These are phyloP conservation scores for Triticum monococcum DNA, from an alignment of 176 grass and related monocot species.

Conservation along the genomic window DNA sequence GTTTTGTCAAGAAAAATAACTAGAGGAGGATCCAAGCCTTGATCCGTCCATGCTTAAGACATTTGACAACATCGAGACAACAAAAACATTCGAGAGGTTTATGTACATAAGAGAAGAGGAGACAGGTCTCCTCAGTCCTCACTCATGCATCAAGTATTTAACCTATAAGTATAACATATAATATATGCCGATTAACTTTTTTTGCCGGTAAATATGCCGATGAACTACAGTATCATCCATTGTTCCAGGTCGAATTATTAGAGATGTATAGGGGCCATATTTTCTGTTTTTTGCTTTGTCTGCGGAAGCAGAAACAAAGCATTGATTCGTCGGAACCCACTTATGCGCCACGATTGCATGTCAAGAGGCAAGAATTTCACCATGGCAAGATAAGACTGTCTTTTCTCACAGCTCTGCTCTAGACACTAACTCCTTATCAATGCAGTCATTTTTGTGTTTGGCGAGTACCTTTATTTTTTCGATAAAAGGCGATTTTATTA, in stretches of 20 bases:
- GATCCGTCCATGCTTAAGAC: no score
- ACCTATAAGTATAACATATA: background rate
- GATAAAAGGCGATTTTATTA: no score
- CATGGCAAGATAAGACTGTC: background rate
- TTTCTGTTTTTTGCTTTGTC: background rate
- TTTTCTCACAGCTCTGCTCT: slow-evolving; percentile 68
- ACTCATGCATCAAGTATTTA: background rate
- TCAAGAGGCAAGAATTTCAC: background rate
- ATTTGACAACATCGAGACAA: no score
- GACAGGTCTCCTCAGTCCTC: no score
- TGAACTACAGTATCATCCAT: background rate
- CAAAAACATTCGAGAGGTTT: no score
- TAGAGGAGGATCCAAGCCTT: no score
- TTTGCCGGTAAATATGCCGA: no score
- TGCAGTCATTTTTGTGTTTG: slow-evolving; percentile 29
- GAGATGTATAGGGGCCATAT: slow-evolving; percentile 24
- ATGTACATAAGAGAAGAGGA: no score
- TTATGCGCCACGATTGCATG: background rate
- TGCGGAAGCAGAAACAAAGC: background rate
- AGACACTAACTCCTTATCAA: slow-evolving; percentile 36
- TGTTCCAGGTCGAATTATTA: background rate
- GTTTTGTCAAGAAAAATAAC: background rate
- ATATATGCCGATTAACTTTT: background rate
- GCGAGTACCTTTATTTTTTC: slow-evolving; percentile 47
- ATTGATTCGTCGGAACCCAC: background rate